These are phyloP conservation scores for Wickerhamiella occidentalis DNA, from an alignment of 805 yeast species.

Conservation along the genomic window DNA sequence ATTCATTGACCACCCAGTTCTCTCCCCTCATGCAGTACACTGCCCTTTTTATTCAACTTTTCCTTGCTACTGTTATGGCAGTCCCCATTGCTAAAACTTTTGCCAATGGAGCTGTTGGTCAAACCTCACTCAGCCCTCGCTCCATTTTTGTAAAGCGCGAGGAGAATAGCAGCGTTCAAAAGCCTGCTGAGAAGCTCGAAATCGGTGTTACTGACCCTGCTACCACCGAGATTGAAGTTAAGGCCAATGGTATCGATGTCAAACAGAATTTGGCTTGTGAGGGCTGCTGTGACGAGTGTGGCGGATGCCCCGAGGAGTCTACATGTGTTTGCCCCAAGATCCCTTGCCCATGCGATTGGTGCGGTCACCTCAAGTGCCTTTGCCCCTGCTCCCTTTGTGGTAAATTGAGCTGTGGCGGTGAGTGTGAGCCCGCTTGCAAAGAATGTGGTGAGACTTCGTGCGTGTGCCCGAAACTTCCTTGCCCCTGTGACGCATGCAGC, in stretches of 20 bases:
- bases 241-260: not conserved
- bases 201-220: not conserved
- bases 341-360: conserved; percentile 8
- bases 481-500: conserved; percentile 5
- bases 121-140: not conserved
- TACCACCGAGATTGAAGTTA: not conserved
- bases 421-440: not conserved
- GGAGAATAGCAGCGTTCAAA: not conserved
- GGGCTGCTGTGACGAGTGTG: conserved; percentile 8
- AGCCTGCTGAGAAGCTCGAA: not conserved
- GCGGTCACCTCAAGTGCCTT: conserved; percentile 6
- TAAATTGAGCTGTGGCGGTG: not conserved
- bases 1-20: no score
- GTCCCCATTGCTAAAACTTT: conserved; percentile 4
- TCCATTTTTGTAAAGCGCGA: conserved; percentile 9
- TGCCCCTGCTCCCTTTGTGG: conserved; percentile 9
- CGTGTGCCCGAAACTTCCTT: conserved; percentile 1
- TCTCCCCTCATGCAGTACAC: not conserved
- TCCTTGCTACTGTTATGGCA: conserved; percentile 12
- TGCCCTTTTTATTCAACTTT: conserved; percentile 6
- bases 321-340: conserved; percentile 5
- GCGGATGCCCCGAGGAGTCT: conserved; percentile 1
- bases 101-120: conserved; percentile 2
- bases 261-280: conserved; percentile 5
- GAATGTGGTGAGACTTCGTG: conserved; percentile 3